phyloP scores from a whole-genome alignment of 768 basidiomycete genomes.

The Suillus alpinus region DNA sequence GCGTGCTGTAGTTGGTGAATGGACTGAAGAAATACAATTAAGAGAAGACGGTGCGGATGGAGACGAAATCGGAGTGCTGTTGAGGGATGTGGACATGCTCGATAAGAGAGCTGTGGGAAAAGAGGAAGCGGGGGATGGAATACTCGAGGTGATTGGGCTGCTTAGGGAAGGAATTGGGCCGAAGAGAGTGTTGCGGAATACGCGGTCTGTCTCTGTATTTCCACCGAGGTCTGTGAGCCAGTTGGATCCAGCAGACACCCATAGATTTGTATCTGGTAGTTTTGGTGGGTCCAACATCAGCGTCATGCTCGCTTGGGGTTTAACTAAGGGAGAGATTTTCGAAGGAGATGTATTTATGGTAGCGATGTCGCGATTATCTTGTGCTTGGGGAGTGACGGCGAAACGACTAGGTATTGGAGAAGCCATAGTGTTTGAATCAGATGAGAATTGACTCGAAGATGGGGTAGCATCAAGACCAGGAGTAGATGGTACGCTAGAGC shows the following conservation, averaged over 20 bases:
- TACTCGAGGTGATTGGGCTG: constrained; percentile 23
- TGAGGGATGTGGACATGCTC: constrained; percentile 12
- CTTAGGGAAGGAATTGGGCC: constrained; percentile 9
- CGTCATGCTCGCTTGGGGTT: background rate
- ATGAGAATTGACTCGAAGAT: background rate
- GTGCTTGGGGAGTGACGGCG: constrained; percentile 18
- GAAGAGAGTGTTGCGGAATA: constrained; percentile 25
- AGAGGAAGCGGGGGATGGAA: constrained; percentile 18
- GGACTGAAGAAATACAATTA: constrained; percentile 4
- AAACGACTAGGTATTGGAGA: constrained; percentile 29
- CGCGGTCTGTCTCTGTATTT: constrained; percentile 29
- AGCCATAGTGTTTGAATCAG: constrained; percentile 10
- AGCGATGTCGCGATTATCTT: constrained; percentile 10
- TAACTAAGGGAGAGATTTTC: constrained; percentile 7
- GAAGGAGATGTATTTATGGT: constrained; percentile 12
- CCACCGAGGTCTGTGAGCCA: constrained; percentile 33
- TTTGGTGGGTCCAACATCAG: constrained; percentile 7
- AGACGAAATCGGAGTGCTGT: constrained; percentile 15
- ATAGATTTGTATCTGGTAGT: constrained; percentile 8
- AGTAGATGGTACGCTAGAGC: constrained; percentile 7
- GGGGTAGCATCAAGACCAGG: constrained; percentile 11
- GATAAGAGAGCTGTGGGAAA: constrained; percentile 14
- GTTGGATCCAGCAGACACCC: constrained; percentile 22
- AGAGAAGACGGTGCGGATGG: constrained; percentile 13
- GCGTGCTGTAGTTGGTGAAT: constrained; percentile 6